Base-by-base conservation (phyloP, 2,329 filamentous ascomycete genomes). In the Paraphoma sp. region DNA sequence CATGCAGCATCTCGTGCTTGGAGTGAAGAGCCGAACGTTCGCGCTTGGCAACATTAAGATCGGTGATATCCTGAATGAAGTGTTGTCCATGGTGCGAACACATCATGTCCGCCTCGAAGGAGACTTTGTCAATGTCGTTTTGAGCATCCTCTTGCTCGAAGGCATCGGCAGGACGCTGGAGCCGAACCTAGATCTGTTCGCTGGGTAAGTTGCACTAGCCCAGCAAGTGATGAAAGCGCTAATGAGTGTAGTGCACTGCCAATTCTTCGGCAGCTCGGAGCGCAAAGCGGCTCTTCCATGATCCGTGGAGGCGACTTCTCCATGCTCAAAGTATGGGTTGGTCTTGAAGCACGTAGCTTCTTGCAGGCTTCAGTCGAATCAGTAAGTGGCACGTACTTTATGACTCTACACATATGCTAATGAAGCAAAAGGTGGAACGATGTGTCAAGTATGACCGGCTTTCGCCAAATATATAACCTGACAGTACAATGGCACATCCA, bases 61-160 rank as follows among this genome's bases (percentile, higher is more conserved):
- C 60, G 95, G 95, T 10, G 95, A 99, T 67, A 93, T 99, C 17
- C 79, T 99, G 30, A 93, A 95, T 70, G 86, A 96, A 67, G 95
- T 98, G 0, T 82, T 99, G 44, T 84, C 84, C 56, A 97, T 99
- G 93, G 95, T 99, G 30, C 87, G 95, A 53, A 81, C 83, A 9
- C 95, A 99, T 74, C 95, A 99, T 72, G 95, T 99, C 4, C 86
- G 95, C 8, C 85, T 99, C 48, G 95, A 99, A 77, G 95, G 95
- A 8, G 95, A 99, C 75, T 99, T 98, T 73, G 93, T 99, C 73
- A 99, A 99, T 72, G 95, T 99, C 4, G 94, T 99, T 30, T 89
- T 99, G 56, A 96, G 92, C 57, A 97, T 98, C 51, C 80, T 99
- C 33, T 83, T 99, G 2, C 83, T 99, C 1, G 95, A 99, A 75